Percentiles rank a stretch among this genome's conserved stretches.
Evolutionary conservation across 331 rosid genomes (phyloP).

Genomic region (Cydonia oblonga): DNA sequence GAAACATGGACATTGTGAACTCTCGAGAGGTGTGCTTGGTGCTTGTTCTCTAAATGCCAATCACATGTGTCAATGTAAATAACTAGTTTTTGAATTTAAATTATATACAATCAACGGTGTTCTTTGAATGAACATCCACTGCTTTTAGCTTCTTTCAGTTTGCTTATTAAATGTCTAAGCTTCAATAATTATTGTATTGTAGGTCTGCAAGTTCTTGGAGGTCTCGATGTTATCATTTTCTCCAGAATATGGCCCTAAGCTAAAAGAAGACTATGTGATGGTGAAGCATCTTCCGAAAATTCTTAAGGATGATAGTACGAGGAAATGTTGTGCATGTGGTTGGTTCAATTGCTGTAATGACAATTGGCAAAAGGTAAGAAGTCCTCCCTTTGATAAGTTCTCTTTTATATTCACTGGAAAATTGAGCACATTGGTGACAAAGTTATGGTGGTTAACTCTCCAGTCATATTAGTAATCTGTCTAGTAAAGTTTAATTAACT

Average conservation of each 20-base stretch:
- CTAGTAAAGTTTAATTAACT: neutral
- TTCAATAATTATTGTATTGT: slow-evolving; percentile 16
- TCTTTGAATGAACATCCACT: neutral
- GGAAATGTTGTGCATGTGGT: slow-evolving; percentile 62
- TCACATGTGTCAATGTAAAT: neutral
- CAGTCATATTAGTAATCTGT: neutral
- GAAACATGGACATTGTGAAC: slow-evolving; percentile 83
- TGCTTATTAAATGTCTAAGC: neutral
- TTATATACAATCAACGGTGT: neutral
- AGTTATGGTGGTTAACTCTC: neutral
- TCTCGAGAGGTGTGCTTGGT: slow-evolving; percentile 76
- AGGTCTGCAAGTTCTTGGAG: slow-evolving; percentile 99
- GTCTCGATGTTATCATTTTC: slow-evolving; percentile 86
- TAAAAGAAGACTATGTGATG: slow-evolving; percentile 89
- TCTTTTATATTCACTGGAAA: neutral
- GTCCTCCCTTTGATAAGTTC: slow-evolving; percentile 1
- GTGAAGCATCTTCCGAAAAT: slow-evolving; percentile 91
- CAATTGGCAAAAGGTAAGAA: slow-evolving; percentile 94
- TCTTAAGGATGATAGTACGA: slow-evolving; percentile 41
- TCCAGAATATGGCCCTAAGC: slow-evolving; percentile 91
- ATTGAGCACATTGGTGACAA: neutral
- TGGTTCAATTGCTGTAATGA: slow-evolving; percentile 87
- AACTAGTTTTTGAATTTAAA: neutral
- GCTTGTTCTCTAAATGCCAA: slow-evolving; percentile 1
- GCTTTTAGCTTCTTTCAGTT: neutral